Evolutionary conservation across 2,329 filamentous ascomycete species (phyloP).

Genomic region (Diaporthe citri): DNA sequence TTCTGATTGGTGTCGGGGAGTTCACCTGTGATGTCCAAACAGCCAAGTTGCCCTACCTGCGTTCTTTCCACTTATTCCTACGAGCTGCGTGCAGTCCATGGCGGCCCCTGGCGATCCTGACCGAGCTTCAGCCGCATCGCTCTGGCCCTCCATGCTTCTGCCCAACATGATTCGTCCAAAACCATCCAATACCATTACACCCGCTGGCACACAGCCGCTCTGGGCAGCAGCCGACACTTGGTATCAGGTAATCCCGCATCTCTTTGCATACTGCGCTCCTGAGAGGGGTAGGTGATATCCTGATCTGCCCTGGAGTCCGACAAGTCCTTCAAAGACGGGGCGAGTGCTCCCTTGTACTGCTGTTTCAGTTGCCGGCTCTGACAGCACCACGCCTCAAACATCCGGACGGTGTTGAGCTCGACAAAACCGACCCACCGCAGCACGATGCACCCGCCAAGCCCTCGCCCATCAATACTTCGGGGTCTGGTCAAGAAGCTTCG

Average conservation of each 20-base stretch:
- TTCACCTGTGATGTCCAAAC: constrained; percentile 21
- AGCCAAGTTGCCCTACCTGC: constrained; percentile 5
- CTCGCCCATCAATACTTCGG: constrained; percentile 1
- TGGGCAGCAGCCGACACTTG: constrained; percentile 2
- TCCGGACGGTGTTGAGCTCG: not conserved
- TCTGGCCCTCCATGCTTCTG: constrained; percentile 1
- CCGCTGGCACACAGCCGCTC: constrained; percentile 19
- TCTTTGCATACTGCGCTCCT: not conserved
- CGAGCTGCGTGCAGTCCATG: constrained; percentile 19
- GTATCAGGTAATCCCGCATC: not conserved
- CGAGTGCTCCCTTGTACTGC: constrained; percentile 20
- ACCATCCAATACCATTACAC: constrained; percentile 12
- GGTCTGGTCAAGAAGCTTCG: constrained; percentile 3
- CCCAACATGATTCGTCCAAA: constrained; percentile 9
- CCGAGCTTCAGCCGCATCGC: constrained; percentile 34
- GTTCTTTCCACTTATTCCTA: not conserved
- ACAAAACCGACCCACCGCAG: not conserved
- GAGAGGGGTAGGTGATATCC: constrained; percentile 11
- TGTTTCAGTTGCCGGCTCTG: constrained; percentile 35
- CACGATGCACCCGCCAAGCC: not conserved
- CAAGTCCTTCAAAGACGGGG: constrained; percentile 12
- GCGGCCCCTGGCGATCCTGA: constrained; percentile 34
- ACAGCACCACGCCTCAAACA: constrained; percentile 30
- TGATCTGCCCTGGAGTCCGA: constrained; percentile 10
- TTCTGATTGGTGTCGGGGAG: constrained; percentile 29